Evolutionary conservation across 768 basidiomycete genomes (phyloP).

Genomic region (Chlorophyllum brunneum): DNA sequence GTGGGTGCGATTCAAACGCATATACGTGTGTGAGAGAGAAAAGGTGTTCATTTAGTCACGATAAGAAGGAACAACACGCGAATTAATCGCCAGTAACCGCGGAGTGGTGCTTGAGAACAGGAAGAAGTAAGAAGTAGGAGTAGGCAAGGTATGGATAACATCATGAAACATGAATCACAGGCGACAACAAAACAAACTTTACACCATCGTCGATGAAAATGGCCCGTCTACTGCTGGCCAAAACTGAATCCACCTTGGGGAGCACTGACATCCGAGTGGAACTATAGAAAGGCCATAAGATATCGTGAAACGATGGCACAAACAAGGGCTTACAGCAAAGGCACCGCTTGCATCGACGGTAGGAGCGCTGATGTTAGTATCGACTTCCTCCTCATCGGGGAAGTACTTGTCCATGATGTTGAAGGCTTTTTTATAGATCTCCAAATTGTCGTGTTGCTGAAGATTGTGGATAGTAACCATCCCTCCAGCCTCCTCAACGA

Average conservation of each 20-base stretch:
- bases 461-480: conserved; percentile 99
- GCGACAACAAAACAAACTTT: conserved; percentile 16
- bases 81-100: conserved; percentile 4
- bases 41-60: conserved; percentile 1
- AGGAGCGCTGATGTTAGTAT: conserved; percentile 75
- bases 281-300: conserved; percentile 37
- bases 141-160: conserved; percentile 6
- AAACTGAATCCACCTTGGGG: conserved; percentile 98
- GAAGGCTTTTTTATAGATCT: conserved; percentile 99
- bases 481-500: conserved; percentile 96
- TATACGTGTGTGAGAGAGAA: conserved; percentile 1
- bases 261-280: conserved; percentile 80
- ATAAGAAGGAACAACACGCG: conserved; percentile 5
- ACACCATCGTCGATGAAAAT: background rate
- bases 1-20: background rate
- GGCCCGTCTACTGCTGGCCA: conserved; percentile 51
- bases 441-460: conserved; percentile 98
- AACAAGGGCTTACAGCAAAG: conserved; percentile 56
- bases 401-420: conserved; percentile 98
- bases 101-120: background rate
- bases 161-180: conserved; percentile 7
- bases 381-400: conserved; percentile 95
- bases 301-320: conserved; percentile 13
- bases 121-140: background rate
- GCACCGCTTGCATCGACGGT: conserved; percentile 69